Base-by-base conservation (phyloP, 179 eudicot species). In the Heliamphora pulchella region DNA sequence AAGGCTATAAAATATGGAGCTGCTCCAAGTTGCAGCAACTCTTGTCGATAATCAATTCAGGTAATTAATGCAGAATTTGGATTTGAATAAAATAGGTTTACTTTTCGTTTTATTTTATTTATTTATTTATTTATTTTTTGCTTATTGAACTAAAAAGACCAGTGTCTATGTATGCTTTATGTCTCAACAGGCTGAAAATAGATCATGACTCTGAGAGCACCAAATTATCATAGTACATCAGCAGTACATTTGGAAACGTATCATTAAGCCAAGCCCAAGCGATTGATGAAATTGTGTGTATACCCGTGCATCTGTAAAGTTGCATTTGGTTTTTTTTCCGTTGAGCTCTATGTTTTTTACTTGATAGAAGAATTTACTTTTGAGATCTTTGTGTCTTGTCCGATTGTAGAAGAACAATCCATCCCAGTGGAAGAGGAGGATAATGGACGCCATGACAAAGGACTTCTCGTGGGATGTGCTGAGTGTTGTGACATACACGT, bases 391-490 rank as follows among this genome's bases (percentile, higher is more conserved):
- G 5, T 51, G 43, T 44, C n/a, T 53, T 50, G 20, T 76, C 9
- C 11, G 20, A 18, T 31, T 74, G 83, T 77, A 91, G 94, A 87
- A 81, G 75, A 83, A 80, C 48, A 86, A 78, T 74, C 89, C 89
- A 75, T 70, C 76, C 1, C 75, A 81, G 47, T 89, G 94, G 94
- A 84, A 84, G 64, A 75, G 79, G 82, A 88, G 78, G 87, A 89
- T 88, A 54, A 69, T 47, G 76, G 90, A 89, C 7, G 91, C 84
- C 0, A 89, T 89, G 94, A 71, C 73, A 4, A 85, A 83, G 85
- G 94, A 89, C 88, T 86, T 89, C 64, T 86, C 94, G 2, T 89
- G 92, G 94, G 91, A 88, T 81, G 86, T 81, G 86, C 87, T 13
- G 90, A 89, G 80, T 87, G 89, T 82, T 88, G 80, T 74, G 87